phyloP scores from a whole-genome alignment of 1,284 basidiomycete species.

The Ganoderma lucidum region DNA sequence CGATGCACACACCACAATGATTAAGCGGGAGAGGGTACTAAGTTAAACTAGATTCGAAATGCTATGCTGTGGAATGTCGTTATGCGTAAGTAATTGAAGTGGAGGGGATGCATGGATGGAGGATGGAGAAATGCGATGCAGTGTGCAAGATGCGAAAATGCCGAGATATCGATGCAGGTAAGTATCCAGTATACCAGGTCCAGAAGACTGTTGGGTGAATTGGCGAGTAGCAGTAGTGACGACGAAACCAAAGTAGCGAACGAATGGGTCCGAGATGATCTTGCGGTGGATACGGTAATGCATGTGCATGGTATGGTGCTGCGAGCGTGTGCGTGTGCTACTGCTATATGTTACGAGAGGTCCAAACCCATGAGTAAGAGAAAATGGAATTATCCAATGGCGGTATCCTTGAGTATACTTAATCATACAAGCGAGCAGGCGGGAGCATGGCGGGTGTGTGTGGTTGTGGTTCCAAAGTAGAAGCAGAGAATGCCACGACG shows the following conservation, averaged over 20 bases:
- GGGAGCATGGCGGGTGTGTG: not conserved
- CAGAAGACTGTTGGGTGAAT: not conserved
- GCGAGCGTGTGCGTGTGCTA: constrained; percentile 9
- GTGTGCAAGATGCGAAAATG: not conserved
- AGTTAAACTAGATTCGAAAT: not conserved
- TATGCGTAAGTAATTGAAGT: not conserved
- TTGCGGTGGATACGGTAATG: too few species aligned
- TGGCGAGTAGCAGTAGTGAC: not conserved
- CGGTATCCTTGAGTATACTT: not conserved
- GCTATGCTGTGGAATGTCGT: not conserved
- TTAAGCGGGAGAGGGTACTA: not conserved
- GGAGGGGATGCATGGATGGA: not conserved
- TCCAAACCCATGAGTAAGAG: constrained; percentile 3
- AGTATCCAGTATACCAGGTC: not conserved
- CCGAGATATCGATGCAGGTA: constrained; percentile 2
- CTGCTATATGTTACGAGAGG: not conserved
- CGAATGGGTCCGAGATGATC: not conserved
- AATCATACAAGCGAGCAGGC: constrained; percentile 1
- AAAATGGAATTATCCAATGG: not conserved
- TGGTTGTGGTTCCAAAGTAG: not conserved
- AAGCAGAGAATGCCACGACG: not conserved
- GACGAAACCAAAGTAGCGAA: not conserved
- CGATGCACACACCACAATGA: not conserved
- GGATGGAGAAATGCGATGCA: not conserved
- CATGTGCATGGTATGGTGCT: not conserved